Evolutionary conservation across 768 basidiomycete species (phyloP), one percentile per base, ranked within the genome.

Genomic region (Podaxis carcinomalis): DNA sequence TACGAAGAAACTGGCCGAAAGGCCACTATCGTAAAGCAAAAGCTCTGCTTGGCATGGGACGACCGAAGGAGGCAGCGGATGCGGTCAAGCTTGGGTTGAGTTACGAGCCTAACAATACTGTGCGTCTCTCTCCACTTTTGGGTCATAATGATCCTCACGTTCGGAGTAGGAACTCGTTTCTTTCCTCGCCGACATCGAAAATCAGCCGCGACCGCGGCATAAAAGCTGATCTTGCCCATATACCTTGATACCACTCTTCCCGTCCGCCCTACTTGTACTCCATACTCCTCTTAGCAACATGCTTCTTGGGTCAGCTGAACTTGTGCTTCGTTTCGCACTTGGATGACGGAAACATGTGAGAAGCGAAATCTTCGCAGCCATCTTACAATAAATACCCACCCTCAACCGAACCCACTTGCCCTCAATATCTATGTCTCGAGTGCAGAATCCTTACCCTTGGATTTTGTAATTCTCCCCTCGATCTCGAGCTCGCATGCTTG

Each of bases 1-100:
- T 97, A 55, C 90, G 93, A 68, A 80, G 87, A 59, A 87, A 86
- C 49, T 98, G 96, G 95, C 85, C 90, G 67, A 99, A 98, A 70
- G 97, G 95, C 0, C 92, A 98, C 73, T 97, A 97, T 80, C 82
- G 97, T 61, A 95, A 91, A 70, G 91, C 93, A 1, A 93, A 93
- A 70, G 93, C 96, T 0, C 77, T 99, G 46, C 77, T 91, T 1
- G 93, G 83, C 21, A 78, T 99, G 53, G 81, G 80, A 2, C 75
- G 79, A 49, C 73, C 84, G 58, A 75, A 86, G 46, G 95, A 96
- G 46, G 95, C 95, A 7, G 83, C 84, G 65, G 90, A 93, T 50
- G 87, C 95, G 1, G 75, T 96, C 62, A 80, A 84, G 65, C 80
- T 94, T 5, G 97, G 96, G 1, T 72, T 98, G 60, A 85, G 90